These are phyloP conservation scores for Parietichytrium sp. DNA, from an alignment of 108 stramenopile species.

Conservation along the genomic window DNA sequence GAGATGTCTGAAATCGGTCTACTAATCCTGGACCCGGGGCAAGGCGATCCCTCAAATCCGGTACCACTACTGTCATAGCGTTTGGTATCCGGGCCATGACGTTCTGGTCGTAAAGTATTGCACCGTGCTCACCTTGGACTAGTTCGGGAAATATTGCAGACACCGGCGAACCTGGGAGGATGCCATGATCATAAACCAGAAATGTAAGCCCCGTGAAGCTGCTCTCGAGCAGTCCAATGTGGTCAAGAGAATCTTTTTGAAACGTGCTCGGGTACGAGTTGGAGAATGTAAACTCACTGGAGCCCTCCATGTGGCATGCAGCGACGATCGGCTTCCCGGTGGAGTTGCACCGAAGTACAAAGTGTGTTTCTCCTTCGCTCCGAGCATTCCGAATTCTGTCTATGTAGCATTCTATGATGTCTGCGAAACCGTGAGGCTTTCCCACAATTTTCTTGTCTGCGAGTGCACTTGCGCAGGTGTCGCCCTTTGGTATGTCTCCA, in stretches of 20 bases:
- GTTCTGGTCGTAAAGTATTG: constrained; percentile 31
- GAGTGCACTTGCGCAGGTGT: no score
- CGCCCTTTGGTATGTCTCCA: no score
- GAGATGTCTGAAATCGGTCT: neutral
- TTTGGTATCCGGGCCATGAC: constrained; percentile 44
- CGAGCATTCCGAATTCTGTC: no score
- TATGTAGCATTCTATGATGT: no score
- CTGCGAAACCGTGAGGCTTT: no score
- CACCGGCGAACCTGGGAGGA: neutral
- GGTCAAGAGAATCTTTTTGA: neutral
- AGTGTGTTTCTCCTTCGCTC: neutral
- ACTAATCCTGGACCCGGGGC: neutral
- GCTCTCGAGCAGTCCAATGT: neutral
- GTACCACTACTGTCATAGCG: constrained; percentile 40
- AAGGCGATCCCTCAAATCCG: neutral
- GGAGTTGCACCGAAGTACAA: neutral
- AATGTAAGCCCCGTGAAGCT: constrained; percentile 14
- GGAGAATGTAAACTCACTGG: constrained; percentile 5
- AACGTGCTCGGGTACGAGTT: neutral
- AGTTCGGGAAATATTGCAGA: neutral
- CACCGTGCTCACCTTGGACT: constrained; percentile 24
- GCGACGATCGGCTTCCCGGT: neutral
- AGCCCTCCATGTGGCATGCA: neutral
- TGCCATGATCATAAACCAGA: neutral
- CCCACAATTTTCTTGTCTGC: no score